phyloP scores from a whole-genome alignment of 139 green algal species.

The Tetratostichococcus sp. region DNA sequence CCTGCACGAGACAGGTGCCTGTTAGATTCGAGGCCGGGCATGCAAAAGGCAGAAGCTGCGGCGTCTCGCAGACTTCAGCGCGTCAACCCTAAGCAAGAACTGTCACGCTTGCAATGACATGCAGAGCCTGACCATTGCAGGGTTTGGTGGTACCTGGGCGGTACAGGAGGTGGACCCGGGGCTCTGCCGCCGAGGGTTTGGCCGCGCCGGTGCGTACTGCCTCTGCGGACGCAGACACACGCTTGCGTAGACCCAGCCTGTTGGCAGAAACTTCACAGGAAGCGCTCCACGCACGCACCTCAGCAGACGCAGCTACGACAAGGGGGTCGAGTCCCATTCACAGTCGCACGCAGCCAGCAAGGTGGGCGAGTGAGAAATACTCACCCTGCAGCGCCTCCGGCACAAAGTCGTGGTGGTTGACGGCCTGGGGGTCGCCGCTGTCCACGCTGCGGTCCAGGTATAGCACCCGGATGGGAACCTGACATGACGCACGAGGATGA shows the following conservation, averaged over 20 bases:
- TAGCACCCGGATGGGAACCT: constrained; percentile 74
- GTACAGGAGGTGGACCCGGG: constrained; percentile 62
- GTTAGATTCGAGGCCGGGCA: too few relatives aligned
- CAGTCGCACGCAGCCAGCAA: background rate
- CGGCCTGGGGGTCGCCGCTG: background rate
- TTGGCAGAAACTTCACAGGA: background rate
- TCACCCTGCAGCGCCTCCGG: constrained; percentile 31
- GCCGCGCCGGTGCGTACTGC: background rate
- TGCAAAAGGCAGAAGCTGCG: too few relatives aligned
- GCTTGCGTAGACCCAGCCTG: background rate
- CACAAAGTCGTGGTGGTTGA: constrained; percentile 61
- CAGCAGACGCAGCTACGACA: too few relatives aligned
- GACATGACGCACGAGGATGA: too few relatives aligned
- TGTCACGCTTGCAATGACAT: too few relatives aligned
- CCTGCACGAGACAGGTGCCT: constrained; percentile 15
- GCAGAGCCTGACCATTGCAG: too few relatives aligned
- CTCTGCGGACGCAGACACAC: background rate
- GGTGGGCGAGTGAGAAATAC: background rate
- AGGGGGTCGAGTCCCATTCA: too few relatives aligned
- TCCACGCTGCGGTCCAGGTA: constrained; percentile 66
- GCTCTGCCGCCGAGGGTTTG: background rate
- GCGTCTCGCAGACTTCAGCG: too few relatives aligned
- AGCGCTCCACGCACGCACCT: background rate
- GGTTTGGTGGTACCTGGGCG: constrained; percentile 24
- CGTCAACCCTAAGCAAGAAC: too few relatives aligned